These are phyloP conservation scores for Helichrysum umbraculigerum DNA, from an alignment of 129 eudicot genomes.

Conservation along the genomic window DNA sequence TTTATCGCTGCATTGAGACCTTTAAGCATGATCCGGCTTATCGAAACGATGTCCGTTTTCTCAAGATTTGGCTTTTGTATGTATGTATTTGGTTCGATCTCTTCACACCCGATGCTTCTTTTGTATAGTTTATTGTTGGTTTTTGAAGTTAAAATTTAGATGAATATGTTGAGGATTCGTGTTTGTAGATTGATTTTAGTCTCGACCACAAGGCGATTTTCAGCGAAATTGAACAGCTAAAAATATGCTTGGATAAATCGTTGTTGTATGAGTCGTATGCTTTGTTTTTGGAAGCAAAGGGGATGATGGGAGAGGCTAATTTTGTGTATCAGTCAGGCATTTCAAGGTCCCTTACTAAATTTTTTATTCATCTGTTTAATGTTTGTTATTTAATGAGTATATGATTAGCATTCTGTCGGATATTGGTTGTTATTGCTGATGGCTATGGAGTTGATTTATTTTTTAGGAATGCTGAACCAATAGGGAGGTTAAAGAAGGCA, in stretches of 20 bases:
- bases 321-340: constrained; percentile 65
- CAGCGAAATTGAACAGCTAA: constrained; percentile 53
- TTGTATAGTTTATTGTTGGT: not conserved
- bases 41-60: constrained; percentile 72
- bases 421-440: not conserved
- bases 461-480: constrained; percentile 84
- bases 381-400: not conserved
- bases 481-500: constrained; percentile 76
- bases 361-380: not conserved
- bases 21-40: constrained; percentile 55
- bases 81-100: constrained; percentile 24
- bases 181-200: constrained; percentile 67
- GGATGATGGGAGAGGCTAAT: constrained; percentile 65
- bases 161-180: not conserved
- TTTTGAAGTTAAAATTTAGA: not conserved
- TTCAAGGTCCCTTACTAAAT: constrained; percentile 48
- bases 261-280: constrained; percentile 66
- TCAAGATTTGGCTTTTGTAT: constrained; percentile 79
- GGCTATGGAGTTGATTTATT: not conserved
- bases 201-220: constrained; percentile 50
- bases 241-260: constrained; percentile 56
- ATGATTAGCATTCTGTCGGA: not conserved
- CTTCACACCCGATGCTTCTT: not conserved
- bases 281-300: constrained; percentile 66
- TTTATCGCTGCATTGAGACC: constrained; percentile 45